Base-by-base conservation (phyloP, 225 moss, liverwort and hornwort genomes). In the Pseudisothecium myosuroides region DNA sequence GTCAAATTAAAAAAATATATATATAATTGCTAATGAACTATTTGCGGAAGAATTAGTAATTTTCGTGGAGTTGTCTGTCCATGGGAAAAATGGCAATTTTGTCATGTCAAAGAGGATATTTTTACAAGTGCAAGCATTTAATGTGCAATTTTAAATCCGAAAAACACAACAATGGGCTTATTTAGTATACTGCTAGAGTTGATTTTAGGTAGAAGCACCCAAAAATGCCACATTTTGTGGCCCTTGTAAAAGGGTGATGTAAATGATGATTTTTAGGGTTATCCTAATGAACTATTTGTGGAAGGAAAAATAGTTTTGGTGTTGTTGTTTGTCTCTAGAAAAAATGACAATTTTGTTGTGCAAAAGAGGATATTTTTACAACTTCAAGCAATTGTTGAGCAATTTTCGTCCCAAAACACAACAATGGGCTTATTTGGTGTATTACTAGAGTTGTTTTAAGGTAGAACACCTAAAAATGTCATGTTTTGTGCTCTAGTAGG, bases 111-210 rank as follows among this genome's bases (percentile, higher is more conserved):
- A 78, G 55, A 55, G 1, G 2, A 55, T 78, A 14, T 55, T 55
- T 55, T 78, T 1, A 10, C 1, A 24, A 1, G 6, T 0, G 55
- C 20, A 54, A 24, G 10, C 1, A 55, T 22, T 37, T 37, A 6
- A 0, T 24, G 4, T 6, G 6, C 5, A 55, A 0, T 77, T 77
- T 77, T 54, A 4, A 4, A 14, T 23, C 5, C 2, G 1, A 2
- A 2, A 22, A 52, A 76, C 0, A 22, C 12, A 22, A 9, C 5
- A 23, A 54, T 77, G 9, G 9, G 2, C 4, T 54, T 37, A 54
- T 9, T 37, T 36, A 3, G 22, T 0, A 0, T 3, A 32, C 0
- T n/a, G n/a, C n/a, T n/a, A n/a, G n/a, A n/a, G n/a, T n/a, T n/a
- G n/a, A n/a, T n/a, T n/a, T n/a, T n/a, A n/a, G n/a, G n/a, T n/a